A percentile compares a stretch with the other conserved stretches of the same genome.
Conservation (phyloP, 2,329 filamentous ascomycete genomes). For the Ophiostoma sp. region DNA sequence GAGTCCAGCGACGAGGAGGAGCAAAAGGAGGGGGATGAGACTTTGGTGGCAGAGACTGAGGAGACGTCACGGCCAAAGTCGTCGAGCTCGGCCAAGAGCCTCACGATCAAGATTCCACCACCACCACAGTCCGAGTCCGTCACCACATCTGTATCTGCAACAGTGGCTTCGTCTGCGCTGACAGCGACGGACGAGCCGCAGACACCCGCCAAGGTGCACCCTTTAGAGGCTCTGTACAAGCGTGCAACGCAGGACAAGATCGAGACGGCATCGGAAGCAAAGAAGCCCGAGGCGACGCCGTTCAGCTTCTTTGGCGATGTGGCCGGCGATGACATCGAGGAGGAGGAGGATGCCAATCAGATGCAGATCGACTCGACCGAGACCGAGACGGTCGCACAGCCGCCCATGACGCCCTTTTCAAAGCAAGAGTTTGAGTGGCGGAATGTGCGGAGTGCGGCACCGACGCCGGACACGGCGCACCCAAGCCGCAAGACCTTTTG, state of each 20-base stretch:
- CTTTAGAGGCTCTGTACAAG: slow-evolving; percentile 90
- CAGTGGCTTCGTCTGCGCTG: neutral
- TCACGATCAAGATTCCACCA: slow-evolving; percentile 52
- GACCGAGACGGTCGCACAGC: slow-evolving; percentile 18
- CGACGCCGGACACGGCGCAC: slow-evolving; percentile 88
- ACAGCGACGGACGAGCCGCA: slow-evolving; percentile 27
- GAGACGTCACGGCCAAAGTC: slow-evolving; percentile 42
- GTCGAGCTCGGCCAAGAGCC: slow-evolving; percentile 44
- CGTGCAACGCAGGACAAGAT: slow-evolving; percentile 37
- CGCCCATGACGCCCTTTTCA: slow-evolving; percentile 77
- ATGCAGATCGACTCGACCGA: slow-evolving; percentile 32
- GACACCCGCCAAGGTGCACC: slow-evolving; percentile 56
- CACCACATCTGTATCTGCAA: neutral
- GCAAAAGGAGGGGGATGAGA: slow-evolving; percentile 26
- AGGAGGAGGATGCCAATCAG: slow-evolving; percentile 39
- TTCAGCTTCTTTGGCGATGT: slow-evolving; percentile 76
- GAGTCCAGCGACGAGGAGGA: slow-evolving; percentile 25
- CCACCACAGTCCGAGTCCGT: slow-evolving; percentile 26
- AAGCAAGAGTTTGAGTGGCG: slow-evolving; percentile 71
- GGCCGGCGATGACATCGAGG: slow-evolving; percentile 42
- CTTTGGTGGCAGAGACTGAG: neutral
- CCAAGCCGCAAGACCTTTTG: slow-evolving; percentile 48
- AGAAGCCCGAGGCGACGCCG: slow-evolving; percentile 24
- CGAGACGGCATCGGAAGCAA: slow-evolving; percentile 29
- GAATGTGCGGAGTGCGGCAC: slow-evolving; percentile 77